Evolutionary conservation across 345 rosid species (phyloP).

Genomic region (Acer negundo): DNA sequence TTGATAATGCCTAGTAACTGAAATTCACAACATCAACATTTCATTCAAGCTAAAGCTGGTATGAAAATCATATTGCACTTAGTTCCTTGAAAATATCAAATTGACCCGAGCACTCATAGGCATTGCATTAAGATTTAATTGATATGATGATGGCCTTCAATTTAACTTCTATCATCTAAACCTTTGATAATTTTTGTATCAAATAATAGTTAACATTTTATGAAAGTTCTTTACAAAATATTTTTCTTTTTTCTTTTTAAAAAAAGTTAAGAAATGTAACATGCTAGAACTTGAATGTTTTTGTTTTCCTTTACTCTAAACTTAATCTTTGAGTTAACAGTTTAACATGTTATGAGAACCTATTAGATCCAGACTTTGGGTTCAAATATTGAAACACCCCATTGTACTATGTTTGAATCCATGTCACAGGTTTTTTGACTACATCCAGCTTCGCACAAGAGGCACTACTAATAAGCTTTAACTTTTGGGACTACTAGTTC

Average conservation of each 20-base stretch:
- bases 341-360: not conserved
- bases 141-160: not conserved
- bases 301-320: too few species aligned
- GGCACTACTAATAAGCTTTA: not conserved
- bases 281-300: too few species aligned
- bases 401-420: not conserved
- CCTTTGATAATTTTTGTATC: not conserved
- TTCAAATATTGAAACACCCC: not conserved
- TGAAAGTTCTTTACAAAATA: too few species aligned
- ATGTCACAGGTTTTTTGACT: not conserved
- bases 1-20: not conserved
- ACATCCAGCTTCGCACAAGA: not conserved
- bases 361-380: not conserved
- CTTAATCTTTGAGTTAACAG: not conserved
- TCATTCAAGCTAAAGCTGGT: not conserved
- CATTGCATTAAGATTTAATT: not conserved
- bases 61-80: not conserved
- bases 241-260: too few species aligned
- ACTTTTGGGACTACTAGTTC: not conserved
- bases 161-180: not conserved
- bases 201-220: too few species aligned
- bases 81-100: not conserved
- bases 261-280: too few species aligned
- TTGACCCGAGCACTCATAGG: not conserved
- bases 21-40: not conserved